Conservation (phyloP, 805 yeast species). For the Kodamaea laetipori region DNA sequence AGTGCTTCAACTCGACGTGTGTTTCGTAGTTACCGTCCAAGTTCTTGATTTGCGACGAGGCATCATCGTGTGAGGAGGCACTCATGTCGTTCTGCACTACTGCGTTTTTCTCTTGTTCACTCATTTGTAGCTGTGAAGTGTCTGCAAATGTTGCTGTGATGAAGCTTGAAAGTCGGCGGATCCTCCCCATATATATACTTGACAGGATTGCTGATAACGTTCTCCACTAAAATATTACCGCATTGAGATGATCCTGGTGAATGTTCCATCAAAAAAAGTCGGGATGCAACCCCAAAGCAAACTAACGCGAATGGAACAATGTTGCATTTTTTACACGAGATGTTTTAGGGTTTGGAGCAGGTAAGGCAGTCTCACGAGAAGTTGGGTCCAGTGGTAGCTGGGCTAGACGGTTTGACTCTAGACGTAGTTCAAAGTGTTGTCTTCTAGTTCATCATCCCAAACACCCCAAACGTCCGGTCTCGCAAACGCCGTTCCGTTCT, state of each 20-base stretch:
- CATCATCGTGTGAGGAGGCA: constrained; percentile 13
- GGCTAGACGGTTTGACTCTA: too few relatives aligned
- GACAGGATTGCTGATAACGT: constrained; percentile 6
- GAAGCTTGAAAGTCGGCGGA: neutral
- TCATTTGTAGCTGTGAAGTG: too few relatives aligned
- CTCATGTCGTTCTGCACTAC: constrained; percentile 2
- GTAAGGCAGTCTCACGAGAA: neutral
- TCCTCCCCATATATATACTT: constrained; percentile 3
- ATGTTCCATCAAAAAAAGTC: constrained; percentile 9
- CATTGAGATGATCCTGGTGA: neutral
- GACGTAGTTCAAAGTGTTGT: too few relatives aligned
- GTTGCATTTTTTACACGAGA: constrained; percentile 11
- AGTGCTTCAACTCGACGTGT: constrained; percentile 25
- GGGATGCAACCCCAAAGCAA: constrained; percentile 6
- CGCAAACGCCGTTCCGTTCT: too few relatives aligned
- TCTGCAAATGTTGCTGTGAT: neutral
- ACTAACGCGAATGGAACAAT: constrained; percentile 10
- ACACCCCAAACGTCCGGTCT: too few relatives aligned
- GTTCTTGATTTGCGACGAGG: constrained; percentile 6
- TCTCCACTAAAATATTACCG: neutral
- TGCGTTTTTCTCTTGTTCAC: neutral
- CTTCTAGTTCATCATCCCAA: too few relatives aligned
- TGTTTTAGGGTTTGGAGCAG: neutral
- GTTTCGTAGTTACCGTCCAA: constrained; percentile 6
- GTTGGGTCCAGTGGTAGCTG: too few relatives aligned